These are phyloP conservation scores for Dryadomyces quercivorus DNA, from an alignment of 2,329 filamentous ascomycete species.

Conservation along the genomic window DNA sequence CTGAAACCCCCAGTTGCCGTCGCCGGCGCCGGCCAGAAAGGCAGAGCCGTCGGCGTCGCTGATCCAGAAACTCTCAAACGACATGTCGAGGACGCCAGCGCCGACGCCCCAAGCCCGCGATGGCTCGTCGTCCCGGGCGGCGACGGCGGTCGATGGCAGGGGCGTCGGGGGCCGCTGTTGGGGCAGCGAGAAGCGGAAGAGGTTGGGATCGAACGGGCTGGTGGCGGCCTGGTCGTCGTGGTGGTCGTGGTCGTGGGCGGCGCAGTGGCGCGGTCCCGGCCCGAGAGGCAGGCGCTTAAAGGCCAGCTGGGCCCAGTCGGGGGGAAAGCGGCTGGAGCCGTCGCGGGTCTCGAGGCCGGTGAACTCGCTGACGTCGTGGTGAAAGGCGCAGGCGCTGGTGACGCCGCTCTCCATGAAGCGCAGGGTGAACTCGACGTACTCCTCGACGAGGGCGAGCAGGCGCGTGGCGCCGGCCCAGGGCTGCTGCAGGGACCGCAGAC, in stretches of 20 bases:
- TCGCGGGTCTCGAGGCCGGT: not conserved
- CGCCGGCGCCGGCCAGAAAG: too few relatives aligned
- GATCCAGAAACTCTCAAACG: not conserved
- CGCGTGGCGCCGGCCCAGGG: not conserved
- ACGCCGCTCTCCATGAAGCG: not conserved
- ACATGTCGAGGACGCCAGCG: not conserved
- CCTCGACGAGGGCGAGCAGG: not conserved
- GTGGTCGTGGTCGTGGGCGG: too few relatives aligned
- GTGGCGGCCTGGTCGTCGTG: too few relatives aligned
- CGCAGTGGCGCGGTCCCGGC: too few relatives aligned
- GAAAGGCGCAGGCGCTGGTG: not conserved
- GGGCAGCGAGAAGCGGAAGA: too few relatives aligned
- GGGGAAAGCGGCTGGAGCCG: not conserved
- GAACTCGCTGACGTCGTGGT: not conserved
- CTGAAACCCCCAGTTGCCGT: too few relatives aligned
- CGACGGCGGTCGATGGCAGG: too few relatives aligned
- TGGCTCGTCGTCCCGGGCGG: too few relatives aligned
- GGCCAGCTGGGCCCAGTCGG: not conserved
- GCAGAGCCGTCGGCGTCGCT: not conserved
- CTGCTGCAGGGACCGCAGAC: not conserved
- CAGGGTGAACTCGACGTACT: not conserved
- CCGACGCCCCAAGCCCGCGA: too few relatives aligned
- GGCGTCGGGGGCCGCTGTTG: too few relatives aligned
- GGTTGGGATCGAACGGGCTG: too few relatives aligned
- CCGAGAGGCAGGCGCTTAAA: not conserved